phyloP scores from a whole-genome alignment of 2,329 filamentous ascomycete genomes.

The Cytospora paraplurivora region DNA sequence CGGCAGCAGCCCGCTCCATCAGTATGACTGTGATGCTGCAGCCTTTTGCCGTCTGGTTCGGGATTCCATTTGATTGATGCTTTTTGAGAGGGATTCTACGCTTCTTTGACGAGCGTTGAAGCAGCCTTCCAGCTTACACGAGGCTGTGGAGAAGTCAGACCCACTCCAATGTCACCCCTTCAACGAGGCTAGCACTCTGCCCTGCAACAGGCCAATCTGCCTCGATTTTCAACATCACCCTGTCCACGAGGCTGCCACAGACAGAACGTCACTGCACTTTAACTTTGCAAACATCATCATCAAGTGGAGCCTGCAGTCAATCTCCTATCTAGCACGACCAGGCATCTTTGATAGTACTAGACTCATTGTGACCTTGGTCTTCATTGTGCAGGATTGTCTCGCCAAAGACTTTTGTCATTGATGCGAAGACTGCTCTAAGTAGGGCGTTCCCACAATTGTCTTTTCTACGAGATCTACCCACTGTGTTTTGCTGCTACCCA shows the following conservation, averaged over 20 bases:
- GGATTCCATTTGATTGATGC: background rate
- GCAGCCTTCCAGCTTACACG: constrained; percentile 2
- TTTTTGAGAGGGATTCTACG: background rate
- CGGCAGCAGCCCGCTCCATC: too few species aligned
- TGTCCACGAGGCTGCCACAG: background rate
- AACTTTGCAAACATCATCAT: background rate
- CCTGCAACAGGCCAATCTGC: background rate
- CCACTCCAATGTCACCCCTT: background rate
- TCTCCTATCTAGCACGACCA: background rate
- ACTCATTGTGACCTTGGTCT: background rate
- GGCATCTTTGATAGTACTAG: background rate
- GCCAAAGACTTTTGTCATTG: background rate
- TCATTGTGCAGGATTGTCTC: background rate
- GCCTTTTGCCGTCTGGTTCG: background rate
- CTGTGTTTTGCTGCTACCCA: background rate
- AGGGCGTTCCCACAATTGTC: background rate
- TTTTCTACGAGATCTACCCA: background rate
- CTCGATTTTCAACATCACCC: background rate
- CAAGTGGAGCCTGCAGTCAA: background rate
- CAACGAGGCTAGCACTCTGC: background rate
- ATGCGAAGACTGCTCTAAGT: background rate
- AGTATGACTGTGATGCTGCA: background rate
- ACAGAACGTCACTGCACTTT: background rate
- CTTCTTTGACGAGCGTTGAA: background rate
- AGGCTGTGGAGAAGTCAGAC: background rate